Conservation (phyloP, 1,284 basidiomycete species). For the Fomitopsis palustris region DNA sequence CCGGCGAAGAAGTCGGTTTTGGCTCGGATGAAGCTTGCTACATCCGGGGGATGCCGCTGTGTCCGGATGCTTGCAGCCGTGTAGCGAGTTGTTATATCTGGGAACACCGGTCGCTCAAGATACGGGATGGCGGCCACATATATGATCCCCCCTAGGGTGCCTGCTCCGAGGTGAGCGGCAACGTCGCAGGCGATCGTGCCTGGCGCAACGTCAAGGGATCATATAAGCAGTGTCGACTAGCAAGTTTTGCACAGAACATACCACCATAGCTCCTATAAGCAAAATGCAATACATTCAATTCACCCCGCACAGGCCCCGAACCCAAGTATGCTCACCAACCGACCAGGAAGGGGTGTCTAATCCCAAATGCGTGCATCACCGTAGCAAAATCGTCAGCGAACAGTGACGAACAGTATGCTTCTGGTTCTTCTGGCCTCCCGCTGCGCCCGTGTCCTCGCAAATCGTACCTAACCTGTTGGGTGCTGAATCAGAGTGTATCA, state of each 20-base stretch:
- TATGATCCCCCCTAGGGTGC: not conserved
- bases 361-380: conserved; percentile 11
- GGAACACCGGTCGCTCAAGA: conserved; percentile 12
- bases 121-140: conserved; percentile 17
- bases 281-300: not conserved
- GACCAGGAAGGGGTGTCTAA: conserved; percentile 10
- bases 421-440: conserved; percentile 11
- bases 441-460: conserved; percentile 22
- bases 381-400: conserved; percentile 17
- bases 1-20: conserved; percentile 17
- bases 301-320: not conserved
- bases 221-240: not conserved
- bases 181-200: conserved; percentile 9
- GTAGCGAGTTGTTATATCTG: conserved; percentile 7
- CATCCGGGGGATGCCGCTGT: conserved; percentile 12
- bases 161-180: not conserved
- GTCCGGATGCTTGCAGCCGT: conserved; percentile 10
- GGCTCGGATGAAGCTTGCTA: conserved; percentile 8
- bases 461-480: conserved; percentile 19
- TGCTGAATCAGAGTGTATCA: not conserved
- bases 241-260: not conserved
- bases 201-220: not conserved
- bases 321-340: conserved; percentile 12
- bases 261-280: conserved; percentile 14
- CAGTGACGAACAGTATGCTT: conserved; percentile 9